Conservation (phyloP, 192 early-diverging fungal species). For the Backusella circina region DNA sequence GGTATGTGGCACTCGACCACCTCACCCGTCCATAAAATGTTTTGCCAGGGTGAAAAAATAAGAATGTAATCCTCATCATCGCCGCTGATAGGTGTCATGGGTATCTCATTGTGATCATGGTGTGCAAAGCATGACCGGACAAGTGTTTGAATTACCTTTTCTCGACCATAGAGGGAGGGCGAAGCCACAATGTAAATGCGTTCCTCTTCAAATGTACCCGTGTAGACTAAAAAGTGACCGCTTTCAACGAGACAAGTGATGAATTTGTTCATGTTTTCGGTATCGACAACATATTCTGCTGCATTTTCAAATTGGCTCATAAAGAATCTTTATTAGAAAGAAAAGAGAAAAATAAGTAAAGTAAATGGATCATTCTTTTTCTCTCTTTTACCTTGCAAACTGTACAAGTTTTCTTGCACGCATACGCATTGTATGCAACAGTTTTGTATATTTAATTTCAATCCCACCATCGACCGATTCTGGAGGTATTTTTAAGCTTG, state of each 20-base stretch:
- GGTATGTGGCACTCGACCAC: slow-evolving; percentile 39
- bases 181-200: slow-evolving; percentile 76
- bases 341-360: background rate
- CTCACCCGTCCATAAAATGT: slow-evolving; percentile 53
- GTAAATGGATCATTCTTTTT: background rate
- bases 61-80: slow-evolving; percentile 51
- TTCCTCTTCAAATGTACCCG: slow-evolving; percentile 62
- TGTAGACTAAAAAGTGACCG: slow-evolving; percentile 73
- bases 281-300: slow-evolving; percentile 70
- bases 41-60: slow-evolving; percentile 56
- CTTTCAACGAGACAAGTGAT: slow-evolving; percentile 61
- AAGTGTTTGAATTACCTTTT: slow-evolving; percentile 18
- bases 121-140: slow-evolving; percentile 26
- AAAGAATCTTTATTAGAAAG: slow-evolving; percentile 32
- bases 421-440: slow-evolving; percentile 61
- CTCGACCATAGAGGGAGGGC: slow-evolving; percentile 32
- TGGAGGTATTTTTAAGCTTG: slow-evolving; percentile 34
- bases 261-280: slow-evolving; percentile 49
- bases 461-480: slow-evolving; percentile 35
- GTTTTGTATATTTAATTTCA: slow-evolving; percentile 54
- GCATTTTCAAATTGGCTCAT: slow-evolving; percentile 64
- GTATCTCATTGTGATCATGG: background rate
- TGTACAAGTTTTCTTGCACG: slow-evolving; percentile 61
- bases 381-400: slow-evolving; percentile 49
- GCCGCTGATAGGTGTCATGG: background rate